Percentiles rank a stretch among this genome's conserved stretches.
These are phyloP conservation scores for Penicillium maclennaniae DNA, from an alignment of 495 filamentous ascomycete species.

Conservation along the genomic window DNA sequence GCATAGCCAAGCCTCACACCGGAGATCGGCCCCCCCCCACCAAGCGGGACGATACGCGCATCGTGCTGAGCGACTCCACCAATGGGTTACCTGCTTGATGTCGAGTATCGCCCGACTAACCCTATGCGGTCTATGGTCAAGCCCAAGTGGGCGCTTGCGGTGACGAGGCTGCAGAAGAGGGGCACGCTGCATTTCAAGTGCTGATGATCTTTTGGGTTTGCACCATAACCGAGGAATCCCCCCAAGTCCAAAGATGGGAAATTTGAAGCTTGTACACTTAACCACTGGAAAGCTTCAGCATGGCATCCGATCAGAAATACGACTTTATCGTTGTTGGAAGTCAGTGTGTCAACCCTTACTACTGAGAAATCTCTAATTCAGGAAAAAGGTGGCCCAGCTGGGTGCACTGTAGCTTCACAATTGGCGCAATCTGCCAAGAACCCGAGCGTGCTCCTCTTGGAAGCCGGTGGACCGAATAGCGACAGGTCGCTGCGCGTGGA, in stretches of 20 bases:
- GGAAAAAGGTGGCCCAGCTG: slow-evolving; percentile 52
- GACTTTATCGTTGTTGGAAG: background rate
- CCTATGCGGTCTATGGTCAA: background rate
- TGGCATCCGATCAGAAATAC: background rate
- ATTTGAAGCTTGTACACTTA: background rate
- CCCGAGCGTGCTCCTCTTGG: slow-evolving; percentile 53
- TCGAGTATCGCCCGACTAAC: background rate
- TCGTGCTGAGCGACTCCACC: too few relatives aligned
- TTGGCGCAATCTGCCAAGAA: slow-evolving; percentile 42
- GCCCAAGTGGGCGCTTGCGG: background rate
- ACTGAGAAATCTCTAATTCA: slow-evolving; percentile 4
- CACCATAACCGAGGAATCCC: background rate
- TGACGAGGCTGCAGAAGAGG: background rate
- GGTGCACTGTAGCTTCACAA: slow-evolving; percentile 44
- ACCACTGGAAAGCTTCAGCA: background rate
- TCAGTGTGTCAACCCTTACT: background rate
- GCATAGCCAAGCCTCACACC: too few relatives aligned
- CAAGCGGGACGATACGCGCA: too few relatives aligned
- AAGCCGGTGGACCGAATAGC: slow-evolving; percentile 51
- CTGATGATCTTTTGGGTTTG: background rate
- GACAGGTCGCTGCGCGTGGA: slow-evolving; percentile 44
- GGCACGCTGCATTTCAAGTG: background rate
- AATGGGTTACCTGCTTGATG: background rate
- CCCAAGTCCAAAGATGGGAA: background rate
- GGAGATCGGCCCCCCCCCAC: too few relatives aligned